phyloP scores from a whole-genome alignment of 1,139 yeast species.

The Taphrina flavorubra region DNA sequence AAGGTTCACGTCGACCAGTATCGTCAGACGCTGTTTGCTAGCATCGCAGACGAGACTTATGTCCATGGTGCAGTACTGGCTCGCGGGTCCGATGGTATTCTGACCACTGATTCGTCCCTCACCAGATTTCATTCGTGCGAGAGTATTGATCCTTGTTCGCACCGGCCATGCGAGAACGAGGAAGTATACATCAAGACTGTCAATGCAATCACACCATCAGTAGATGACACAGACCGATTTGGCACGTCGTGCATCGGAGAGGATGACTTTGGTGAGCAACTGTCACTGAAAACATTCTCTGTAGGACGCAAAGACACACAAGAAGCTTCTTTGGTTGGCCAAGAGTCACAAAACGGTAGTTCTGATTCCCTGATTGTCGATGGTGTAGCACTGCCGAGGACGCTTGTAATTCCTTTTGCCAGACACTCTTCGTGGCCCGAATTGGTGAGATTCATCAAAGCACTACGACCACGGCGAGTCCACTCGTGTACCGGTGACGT shows the following conservation, averaged over 20 bases:
- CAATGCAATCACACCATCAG: neutral
- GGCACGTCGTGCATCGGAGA: slow-evolving; percentile 1
- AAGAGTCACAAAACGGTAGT: slow-evolving; percentile 21
- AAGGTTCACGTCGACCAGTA: slow-evolving; percentile 53
- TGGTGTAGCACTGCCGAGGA: slow-evolving; percentile 25
- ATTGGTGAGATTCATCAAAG: slow-evolving; percentile 38
- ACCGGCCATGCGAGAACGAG: slow-evolving; percentile 21
- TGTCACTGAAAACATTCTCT: slow-evolving; percentile 33
- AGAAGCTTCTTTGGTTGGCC: slow-evolving; percentile 28
- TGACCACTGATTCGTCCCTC: slow-evolving; percentile 47
- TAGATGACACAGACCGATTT: neutral
- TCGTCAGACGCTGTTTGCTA: slow-evolving; percentile 48
- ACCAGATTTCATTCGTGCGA: slow-evolving; percentile 52
- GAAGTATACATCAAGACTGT: slow-evolving; percentile 35
- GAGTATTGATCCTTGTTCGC: slow-evolving; percentile 33
- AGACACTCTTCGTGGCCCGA: slow-evolving; percentile 46
- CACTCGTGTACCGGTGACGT: slow-evolving; percentile 44
- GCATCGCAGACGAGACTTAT: slow-evolving; percentile 43
- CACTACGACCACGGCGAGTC: slow-evolving; percentile 43
- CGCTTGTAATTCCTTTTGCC: slow-evolving; percentile 42
- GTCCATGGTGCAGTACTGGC: slow-evolving; percentile 7
- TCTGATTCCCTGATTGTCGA: slow-evolving; percentile 1
- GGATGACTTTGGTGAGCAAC: slow-evolving; percentile 9
- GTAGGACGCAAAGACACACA: neutral
- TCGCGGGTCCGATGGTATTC: neutral